Base-by-base conservation (phyloP, 2,329 filamentous ascomycete genomes). In the Calonectria pseudoreteaudii region DNA sequence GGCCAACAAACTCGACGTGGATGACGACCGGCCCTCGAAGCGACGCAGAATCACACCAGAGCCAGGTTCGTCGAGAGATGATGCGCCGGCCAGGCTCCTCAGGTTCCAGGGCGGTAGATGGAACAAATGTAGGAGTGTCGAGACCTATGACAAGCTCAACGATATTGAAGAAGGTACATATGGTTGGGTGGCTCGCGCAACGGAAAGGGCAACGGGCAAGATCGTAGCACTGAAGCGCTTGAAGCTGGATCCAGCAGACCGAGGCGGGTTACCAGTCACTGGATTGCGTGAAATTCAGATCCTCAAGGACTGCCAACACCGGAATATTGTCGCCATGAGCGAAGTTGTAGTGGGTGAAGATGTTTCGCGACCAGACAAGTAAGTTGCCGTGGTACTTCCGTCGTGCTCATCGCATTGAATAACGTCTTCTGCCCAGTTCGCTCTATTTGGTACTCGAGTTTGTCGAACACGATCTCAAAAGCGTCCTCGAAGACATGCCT, bases 161-260 rank as follows among this genome's bases (percentile, higher is more conserved):
- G 94, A 97, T 83, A 99, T 99, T 80, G 97, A 98, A 85, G 97
- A 99, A 86, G 97, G 97, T 44, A 95, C 95, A 11, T 99, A 99
- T 84, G 97, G 97, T 58, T 96, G 93, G 91, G 97, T 99, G 6
- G 96, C 96, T 69, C 90, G 97, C 72, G 97, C 95, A 16, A 93
- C 90, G 75, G 93, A 97, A 80, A 88, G 90, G 38, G 86, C 88
- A 5, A 96, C 94, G 0, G 94, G 94, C 41, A 91, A 93, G 71
- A 90, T 99, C 9, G 96, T 98, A 26, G 97, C 97, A 18, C 87
- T 99, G 77, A 99, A 99, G 88, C 93, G 95, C 82, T 89, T 98
- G 71, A 99, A 99, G 88, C 92, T 98, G 84, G 95, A 98, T 82
- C 87, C 91, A 58, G 90, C 91, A 74, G 95, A 98, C 83, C 87